Conservation (phyloP, 129 eudicot genomes). For the Rutidosis leptorrhynchoides region DNA sequence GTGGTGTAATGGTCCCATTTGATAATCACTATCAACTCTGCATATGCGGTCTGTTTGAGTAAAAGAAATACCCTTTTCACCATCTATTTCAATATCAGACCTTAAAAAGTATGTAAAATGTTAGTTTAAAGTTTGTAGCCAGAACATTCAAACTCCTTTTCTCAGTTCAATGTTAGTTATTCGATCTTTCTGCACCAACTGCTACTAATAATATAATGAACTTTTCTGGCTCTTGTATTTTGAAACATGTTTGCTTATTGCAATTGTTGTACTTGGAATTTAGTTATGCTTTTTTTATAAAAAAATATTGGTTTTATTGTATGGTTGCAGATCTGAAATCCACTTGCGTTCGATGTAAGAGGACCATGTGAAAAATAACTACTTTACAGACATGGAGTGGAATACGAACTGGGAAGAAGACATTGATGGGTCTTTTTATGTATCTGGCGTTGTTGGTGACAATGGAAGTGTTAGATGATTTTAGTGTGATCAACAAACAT, state of each 20-base stretch:
- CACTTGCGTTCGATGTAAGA: conserved; percentile 25
- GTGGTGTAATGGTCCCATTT: neutral
- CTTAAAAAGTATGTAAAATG: neutral
- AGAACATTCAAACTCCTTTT: neutral
- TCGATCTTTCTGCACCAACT: neutral
- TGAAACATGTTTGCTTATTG: neutral
- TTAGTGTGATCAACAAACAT: too few relatives aligned
- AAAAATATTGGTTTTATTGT: neutral
- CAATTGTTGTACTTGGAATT: neutral
- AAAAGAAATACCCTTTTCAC: neutral
- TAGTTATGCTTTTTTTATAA: neutral
- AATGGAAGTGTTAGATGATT: too few relatives aligned
- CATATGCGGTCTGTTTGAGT: neutral
- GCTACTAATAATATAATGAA: too few relatives aligned
- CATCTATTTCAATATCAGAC: conserved; percentile 21
- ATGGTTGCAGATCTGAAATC: conserved; percentile 37
- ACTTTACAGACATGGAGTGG: conserved; percentile 59
- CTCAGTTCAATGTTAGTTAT: neutral
- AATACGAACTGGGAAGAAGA: conserved; percentile 65
- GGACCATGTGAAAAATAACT: conserved; percentile 8
- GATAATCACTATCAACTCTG: conserved; percentile 5
- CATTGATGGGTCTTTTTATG: conserved; percentile 54
- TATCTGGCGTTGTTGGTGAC: too few relatives aligned
- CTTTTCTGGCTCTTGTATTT: too few relatives aligned
- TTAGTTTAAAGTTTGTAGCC: neutral